These are phyloP conservation scores for Telopea speciosissima DNA, from an alignment of 177 flowering plant genomes.

Conservation along the genomic window DNA sequence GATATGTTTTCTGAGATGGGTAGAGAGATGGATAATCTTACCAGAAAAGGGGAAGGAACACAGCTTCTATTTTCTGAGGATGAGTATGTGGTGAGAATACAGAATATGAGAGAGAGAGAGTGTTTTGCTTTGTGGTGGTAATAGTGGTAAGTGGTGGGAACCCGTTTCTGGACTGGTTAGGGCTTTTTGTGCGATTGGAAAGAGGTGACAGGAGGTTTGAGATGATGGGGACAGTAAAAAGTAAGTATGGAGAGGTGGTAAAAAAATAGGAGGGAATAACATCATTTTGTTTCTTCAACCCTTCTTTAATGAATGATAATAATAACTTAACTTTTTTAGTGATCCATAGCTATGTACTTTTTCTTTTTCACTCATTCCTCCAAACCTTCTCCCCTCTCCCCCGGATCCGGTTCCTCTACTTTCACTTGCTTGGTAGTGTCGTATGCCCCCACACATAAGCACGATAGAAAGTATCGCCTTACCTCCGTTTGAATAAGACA, in stretches of 20 bases:
- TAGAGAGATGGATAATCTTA: slow-evolving; percentile 13
- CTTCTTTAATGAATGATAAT: slow-evolving; percentile 25
- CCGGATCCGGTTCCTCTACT: too few species aligned
- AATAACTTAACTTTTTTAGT: slow-evolving; percentile 7
- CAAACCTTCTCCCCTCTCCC: not conserved
- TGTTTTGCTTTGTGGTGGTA: not conserved
- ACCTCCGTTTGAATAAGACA: too few species aligned
- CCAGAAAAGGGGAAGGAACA: slow-evolving; percentile 19
- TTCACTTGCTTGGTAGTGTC: too few species aligned
- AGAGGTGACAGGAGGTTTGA: slow-evolving; percentile 25
- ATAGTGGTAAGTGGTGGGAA: slow-evolving; percentile 2
- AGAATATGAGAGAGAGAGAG: slow-evolving; percentile 10
- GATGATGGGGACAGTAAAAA: slow-evolving; percentile 31
- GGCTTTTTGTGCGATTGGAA: slow-evolving; percentile 26
- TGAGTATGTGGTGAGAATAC: not conserved
- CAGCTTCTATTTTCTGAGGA: not conserved
- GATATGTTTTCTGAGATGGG: slow-evolving; percentile 4
- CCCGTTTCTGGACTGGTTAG: slow-evolving; percentile 2
- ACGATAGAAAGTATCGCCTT: too few species aligned
- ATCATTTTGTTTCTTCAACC: slow-evolving; percentile 24
- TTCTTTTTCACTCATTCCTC: not conserved
- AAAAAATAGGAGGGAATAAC: slow-evolving; percentile 20
- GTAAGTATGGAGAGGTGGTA: not conserved
- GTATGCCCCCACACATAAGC: too few species aligned
- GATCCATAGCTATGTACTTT: slow-evolving; percentile 11